A percentile compares a stretch with the other conserved stretches of the same genome.
phyloP scores from a whole-genome alignment of 108 stramenopile species.

The Nitzschia sp. region DNA sequence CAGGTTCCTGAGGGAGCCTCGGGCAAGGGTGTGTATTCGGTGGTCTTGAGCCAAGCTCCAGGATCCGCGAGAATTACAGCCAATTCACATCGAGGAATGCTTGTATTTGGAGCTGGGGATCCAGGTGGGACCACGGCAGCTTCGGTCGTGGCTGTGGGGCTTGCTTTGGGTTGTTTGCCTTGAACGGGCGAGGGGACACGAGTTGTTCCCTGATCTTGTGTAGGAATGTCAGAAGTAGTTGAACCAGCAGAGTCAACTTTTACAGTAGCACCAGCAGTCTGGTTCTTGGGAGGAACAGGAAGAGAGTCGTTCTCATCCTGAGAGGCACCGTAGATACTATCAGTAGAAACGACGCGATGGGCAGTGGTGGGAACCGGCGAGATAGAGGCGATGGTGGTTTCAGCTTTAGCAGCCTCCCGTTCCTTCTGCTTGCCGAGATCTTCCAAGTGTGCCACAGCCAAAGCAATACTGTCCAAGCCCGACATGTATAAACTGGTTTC shows the following conservation, averaged over 20 bases:
- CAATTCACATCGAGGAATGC: constrained; percentile 2
- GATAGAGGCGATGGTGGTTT: neutral
- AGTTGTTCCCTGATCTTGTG: neutral
- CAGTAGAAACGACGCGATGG: constrained; percentile 5
- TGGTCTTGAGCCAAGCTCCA: constrained; percentile 24
- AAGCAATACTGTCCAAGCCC: constrained; percentile 45
- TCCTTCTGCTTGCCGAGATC: constrained; percentile 7
- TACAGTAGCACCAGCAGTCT: neutral
- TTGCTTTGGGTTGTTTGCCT: neutral
- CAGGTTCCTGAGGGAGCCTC: constrained; percentile 1
- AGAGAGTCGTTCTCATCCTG: neutral
- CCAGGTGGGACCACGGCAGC: neutral
- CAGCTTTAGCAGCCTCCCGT: neutral
- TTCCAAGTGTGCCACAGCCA: constrained; percentile 49
- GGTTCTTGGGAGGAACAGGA: neutral
- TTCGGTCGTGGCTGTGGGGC: neutral
- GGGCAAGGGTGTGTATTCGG: constrained; percentile 2
- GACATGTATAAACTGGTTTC: constrained; percentile 7
- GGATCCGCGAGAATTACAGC: constrained; percentile 30
- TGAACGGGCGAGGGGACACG: neutral
- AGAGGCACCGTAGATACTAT: neutral
- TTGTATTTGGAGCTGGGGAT: neutral
- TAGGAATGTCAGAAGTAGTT: neutral
- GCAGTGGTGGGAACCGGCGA: neutral
- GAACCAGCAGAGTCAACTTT: neutral